Conservation (phyloP, 345 rosid species). For the Brassica juncea region DNA sequence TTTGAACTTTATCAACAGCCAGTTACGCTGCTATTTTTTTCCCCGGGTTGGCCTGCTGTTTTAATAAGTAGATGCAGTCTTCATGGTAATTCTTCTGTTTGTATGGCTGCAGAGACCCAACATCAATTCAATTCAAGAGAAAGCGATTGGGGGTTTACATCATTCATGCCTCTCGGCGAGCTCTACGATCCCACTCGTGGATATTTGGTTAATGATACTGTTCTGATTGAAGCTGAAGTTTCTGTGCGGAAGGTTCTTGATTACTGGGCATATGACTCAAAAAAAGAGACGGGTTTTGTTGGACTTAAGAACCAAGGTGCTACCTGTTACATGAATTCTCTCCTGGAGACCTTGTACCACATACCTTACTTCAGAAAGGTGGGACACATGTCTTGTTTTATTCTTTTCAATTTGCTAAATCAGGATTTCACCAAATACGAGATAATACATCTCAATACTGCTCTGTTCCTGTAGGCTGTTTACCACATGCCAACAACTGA, state of each 20-base stretch:
- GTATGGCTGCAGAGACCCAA: constrained; percentile 60
- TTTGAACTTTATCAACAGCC: constrained; percentile 11
- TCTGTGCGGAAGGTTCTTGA: constrained; percentile 80
- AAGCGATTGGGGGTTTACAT: constrained; percentile 99
- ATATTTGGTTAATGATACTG: constrained; percentile 70
- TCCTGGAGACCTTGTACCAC: constrained; percentile 82
- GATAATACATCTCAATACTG: constrained; percentile 29
- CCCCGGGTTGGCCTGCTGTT: constrained; percentile 8
- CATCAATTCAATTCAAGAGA: constrained; percentile 53
- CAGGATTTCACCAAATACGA: background rate
- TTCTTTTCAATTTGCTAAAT: constrained; percentile 13
- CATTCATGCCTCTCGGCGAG: constrained; percentile 91
- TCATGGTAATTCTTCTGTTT: constrained; percentile 3
- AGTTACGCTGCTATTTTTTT: background rate
- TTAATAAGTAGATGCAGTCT: background rate
- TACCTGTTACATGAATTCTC: constrained; percentile 97
- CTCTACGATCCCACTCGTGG: constrained; percentile 86
- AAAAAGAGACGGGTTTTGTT: constrained; percentile 84
- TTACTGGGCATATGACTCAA: constrained; percentile 95
- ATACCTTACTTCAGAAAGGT: constrained; percentile 96
- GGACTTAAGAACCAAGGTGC: constrained; percentile 82
- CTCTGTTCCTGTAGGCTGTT: constrained; percentile 65
- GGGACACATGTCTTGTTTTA: constrained; percentile 21
- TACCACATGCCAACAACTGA: constrained; percentile 99
- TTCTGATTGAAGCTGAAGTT: constrained; percentile 92